phyloP scores from a whole-genome alignment of 768 basidiomycete species.

The Kwoniella newhampshirensis region DNA sequence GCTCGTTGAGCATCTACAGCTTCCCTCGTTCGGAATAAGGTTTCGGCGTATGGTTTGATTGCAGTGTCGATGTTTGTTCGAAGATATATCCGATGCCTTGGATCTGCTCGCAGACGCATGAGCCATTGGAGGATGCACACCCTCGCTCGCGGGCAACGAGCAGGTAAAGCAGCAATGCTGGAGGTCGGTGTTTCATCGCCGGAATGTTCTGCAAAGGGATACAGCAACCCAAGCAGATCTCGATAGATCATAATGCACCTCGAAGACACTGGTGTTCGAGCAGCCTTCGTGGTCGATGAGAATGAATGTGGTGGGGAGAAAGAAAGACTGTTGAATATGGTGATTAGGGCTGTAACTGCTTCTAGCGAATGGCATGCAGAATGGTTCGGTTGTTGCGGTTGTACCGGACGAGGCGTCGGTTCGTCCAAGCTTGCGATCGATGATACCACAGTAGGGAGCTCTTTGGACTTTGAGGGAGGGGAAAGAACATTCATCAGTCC shows the following conservation, averaged over 20 bases:
- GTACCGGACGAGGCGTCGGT: background rate
- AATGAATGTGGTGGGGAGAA: slow-evolving; percentile 49
- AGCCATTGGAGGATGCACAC: slow-evolving; percentile 79
- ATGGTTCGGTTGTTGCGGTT: slow-evolving; percentile 17
- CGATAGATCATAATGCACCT: slow-evolving; percentile 54
- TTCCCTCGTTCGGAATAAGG: slow-evolving; percentile 57
- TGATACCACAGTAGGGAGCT: slow-evolving; percentile 34
- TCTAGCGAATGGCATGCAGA: slow-evolving; percentile 33
- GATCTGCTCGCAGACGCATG: slow-evolving; percentile 82
- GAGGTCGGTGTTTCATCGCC: slow-evolving; percentile 1
- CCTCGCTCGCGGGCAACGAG: slow-evolving; percentile 60
- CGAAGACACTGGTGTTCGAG: slow-evolving; percentile 51
- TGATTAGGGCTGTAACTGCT: slow-evolving; percentile 50
- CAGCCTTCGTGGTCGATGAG: slow-evolving; percentile 32
- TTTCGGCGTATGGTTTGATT: slow-evolving; percentile 61
- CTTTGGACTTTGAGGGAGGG: slow-evolving; percentile 26
- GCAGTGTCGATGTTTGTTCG: slow-evolving; percentile 57
- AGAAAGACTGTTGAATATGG: slow-evolving; percentile 55
- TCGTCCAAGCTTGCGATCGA: slow-evolving; percentile 17
- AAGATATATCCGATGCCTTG: slow-evolving; percentile 81
- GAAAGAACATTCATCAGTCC: slow-evolving; percentile 30
- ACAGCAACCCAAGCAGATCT: slow-evolving; percentile 55
- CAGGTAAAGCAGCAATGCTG: slow-evolving; percentile 27
- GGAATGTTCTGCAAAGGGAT: slow-evolving; percentile 37
- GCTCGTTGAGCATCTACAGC: slow-evolving; percentile 26